Percentiles rank a stretch among this genome's conserved stretches.
Evolutionary conservation across 495 filamentous ascomycete species (phyloP).

Genomic region (Hapsidospora chrysogenum): DNA sequence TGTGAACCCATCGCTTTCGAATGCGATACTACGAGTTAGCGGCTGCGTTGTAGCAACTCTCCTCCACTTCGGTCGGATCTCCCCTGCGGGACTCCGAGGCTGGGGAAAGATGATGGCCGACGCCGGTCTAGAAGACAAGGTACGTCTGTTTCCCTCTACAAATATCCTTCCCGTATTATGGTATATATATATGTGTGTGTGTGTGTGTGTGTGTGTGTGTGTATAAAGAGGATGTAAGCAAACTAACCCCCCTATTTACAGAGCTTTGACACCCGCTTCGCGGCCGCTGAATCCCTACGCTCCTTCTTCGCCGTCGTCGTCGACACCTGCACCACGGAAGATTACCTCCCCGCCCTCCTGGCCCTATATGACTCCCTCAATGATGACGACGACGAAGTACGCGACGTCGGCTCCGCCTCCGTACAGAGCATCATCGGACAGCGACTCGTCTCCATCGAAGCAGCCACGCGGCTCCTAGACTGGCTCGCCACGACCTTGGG

Average conservation of each 20-base stretch:
- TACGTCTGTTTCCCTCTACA: constrained; percentile 10
- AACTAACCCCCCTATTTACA: constrained; percentile 14
- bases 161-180: no score
- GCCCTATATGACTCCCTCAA: constrained; percentile 43
- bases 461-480: constrained; percentile 16
- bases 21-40: constrained; percentile 25
- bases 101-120: constrained; percentile 29
- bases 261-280: constrained; percentile 49
- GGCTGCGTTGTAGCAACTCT: constrained; percentile 22
- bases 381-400: constrained; percentile 84
- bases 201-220: no score
- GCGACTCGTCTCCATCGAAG: constrained; percentile 21
- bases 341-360: constrained; percentile 25
- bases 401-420: constrained; percentile 41
- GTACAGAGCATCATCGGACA: constrained; percentile 19
- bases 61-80: background rate
- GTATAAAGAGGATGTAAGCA: no score
- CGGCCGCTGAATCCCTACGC: constrained; percentile 27
- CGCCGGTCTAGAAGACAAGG: constrained; percentile 24
- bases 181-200: no score
- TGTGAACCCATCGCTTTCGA: constrained; percentile 24
- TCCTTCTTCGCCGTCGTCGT: constrained; percentile 12
- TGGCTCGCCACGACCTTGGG: constrained; percentile 16
- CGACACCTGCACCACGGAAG: constrained; percentile 5
- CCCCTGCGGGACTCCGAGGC: background rate